Percentiles rank a stretch among this genome's conserved stretches.
phyloP scores from a whole-genome alignment of 768 basidiomycete genomes.

The Paxillus involutus region DNA sequence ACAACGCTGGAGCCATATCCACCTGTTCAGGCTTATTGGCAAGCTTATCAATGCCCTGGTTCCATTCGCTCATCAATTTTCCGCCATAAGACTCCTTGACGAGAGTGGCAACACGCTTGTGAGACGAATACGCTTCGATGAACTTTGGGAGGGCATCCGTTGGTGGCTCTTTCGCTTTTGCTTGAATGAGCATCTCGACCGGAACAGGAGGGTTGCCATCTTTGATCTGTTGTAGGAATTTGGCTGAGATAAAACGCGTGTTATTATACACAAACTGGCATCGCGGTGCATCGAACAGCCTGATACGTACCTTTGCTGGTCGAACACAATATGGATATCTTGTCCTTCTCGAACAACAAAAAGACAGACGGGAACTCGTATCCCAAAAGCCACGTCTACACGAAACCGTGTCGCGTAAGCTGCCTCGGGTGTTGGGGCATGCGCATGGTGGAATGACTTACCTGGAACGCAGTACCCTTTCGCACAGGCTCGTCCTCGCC shows the following conservation, averaged over 20 bases:
- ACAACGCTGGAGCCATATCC: slow-evolving; percentile 77
- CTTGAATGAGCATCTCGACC: slow-evolving; percentile 75
- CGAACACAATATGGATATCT: slow-evolving; percentile 79
- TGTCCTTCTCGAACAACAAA: slow-evolving; percentile 77
- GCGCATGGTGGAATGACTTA: slow-evolving; percentile 39
- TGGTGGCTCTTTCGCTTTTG: slow-evolving; percentile 76
- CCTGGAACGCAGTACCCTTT: slow-evolving; percentile 92
- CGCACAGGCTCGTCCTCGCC: slow-evolving; percentile 88
- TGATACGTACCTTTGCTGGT: slow-evolving; percentile 73
- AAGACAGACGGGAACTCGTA: slow-evolving; percentile 98
- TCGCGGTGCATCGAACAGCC: background rate
- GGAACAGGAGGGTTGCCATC: slow-evolving; percentile 54
- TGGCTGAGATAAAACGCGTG: slow-evolving; percentile 51
- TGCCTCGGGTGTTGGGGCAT: background rate
- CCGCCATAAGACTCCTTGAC: slow-evolving; percentile 84
- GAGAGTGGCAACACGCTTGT: slow-evolving; percentile 70
- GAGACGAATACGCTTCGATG: slow-evolving; percentile 56
- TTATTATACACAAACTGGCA: slow-evolving; percentile 5
- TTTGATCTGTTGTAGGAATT: slow-evolving; percentile 79
- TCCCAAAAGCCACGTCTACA: slow-evolving; percentile 92
- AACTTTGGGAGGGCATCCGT: slow-evolving; percentile 76
- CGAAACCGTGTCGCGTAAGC: slow-evolving; percentile 4
- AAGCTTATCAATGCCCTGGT: slow-evolving; percentile 54
- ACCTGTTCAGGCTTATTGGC: slow-evolving; percentile 67
- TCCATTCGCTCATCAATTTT: slow-evolving; percentile 88